A percentile compares a stretch with the other conserved stretches of the same genome.
Evolutionary conservation across 371 early-diverging fungal genomes (phyloP).

Genomic region (Dichotomocladium elegans): DNA sequence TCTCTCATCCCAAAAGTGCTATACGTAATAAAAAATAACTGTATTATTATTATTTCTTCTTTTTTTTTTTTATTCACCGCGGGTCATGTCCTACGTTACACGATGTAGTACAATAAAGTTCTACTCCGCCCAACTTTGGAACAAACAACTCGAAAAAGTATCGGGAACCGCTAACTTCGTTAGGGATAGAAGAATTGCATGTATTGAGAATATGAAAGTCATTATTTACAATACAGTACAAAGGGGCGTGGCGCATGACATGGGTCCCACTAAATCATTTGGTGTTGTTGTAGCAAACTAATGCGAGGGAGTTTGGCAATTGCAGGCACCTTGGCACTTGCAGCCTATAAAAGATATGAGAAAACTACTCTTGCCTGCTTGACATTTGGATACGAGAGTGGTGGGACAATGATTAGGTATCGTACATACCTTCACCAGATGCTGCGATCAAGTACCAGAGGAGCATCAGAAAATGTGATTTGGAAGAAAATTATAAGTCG

Average conservation of each 20-base stretch:
- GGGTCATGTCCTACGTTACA: background rate
- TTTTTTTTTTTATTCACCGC: background rate
- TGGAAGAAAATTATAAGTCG: too few relatives aligned
- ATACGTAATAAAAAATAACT: background rate
- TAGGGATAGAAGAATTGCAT: too few relatives aligned
- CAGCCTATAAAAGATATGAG: background rate
- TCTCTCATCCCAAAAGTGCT: background rate
- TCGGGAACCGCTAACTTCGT: too few relatives aligned
- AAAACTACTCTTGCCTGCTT: too few relatives aligned
- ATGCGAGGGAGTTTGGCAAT: background rate
- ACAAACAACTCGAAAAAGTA: too few relatives aligned
- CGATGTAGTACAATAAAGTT: background rate
- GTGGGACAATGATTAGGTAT: background rate
- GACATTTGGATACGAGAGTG: too few relatives aligned
- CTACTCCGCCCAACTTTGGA: background rate
- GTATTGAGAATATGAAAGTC: too few relatives aligned
- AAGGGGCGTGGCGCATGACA: too few relatives aligned
- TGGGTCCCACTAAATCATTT: too few relatives aligned
- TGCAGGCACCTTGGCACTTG: background rate
- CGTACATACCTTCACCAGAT: conserved; percentile 1
- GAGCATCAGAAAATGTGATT: background rate
- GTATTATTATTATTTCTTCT: background rate
- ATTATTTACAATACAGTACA: too few relatives aligned
- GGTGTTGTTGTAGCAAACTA: too few relatives aligned
- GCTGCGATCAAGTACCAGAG: background rate